Conservation (phyloP, 2,329 filamentous ascomycete genomes). For the Raffaelea ambrosiae region DNA sequence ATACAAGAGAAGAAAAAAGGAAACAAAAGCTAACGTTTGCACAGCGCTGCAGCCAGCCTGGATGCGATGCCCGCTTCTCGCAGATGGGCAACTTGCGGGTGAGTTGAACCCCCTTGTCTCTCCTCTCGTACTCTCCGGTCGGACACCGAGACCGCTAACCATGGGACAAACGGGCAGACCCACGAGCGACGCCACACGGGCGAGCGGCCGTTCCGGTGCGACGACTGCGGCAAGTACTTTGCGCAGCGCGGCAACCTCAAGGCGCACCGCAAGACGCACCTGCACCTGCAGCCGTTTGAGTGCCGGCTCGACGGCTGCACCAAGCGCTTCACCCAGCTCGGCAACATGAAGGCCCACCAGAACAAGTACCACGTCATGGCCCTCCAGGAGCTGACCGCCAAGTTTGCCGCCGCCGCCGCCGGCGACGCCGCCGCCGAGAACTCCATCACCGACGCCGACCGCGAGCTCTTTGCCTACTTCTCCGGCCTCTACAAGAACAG, state of each 20-base stretch:
- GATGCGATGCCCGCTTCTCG: slow-evolving; percentile 72
- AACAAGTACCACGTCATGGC: slow-evolving; percentile 86
- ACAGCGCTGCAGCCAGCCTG: not conserved
- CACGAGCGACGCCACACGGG: slow-evolving; percentile 83
- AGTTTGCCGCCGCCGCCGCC: slow-evolving; percentile 57
- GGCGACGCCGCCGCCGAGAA: slow-evolving; percentile 54
- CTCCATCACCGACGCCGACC: slow-evolving; percentile 37
- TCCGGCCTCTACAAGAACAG: slow-evolving; percentile 88
- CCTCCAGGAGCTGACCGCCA: slow-evolving; percentile 58
- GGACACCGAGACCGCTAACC: too few relatives aligned
- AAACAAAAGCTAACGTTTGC: too few relatives aligned
- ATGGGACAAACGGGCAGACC: slow-evolving; percentile 51
- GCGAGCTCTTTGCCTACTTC: slow-evolving; percentile 75
- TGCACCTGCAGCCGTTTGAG: slow-evolving; percentile 66
- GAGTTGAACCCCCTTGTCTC: slow-evolving; percentile 16
- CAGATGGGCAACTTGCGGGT: slow-evolving; percentile 88
- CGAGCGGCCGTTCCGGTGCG: slow-evolving; percentile 75
- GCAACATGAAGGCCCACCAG: slow-evolving; percentile 91
- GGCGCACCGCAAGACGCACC: slow-evolving; percentile 75
- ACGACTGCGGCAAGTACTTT: slow-evolving; percentile 72
- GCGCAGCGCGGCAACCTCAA: slow-evolving; percentile 79
- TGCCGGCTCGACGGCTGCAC: slow-evolving; percentile 78
- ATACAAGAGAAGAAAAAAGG: too few relatives aligned
- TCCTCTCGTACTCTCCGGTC: too few relatives aligned
- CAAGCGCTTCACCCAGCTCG: slow-evolving; percentile 82